Conservation (phyloP, 257 asterid genomes). For the Marsdenia floribunda region DNA sequence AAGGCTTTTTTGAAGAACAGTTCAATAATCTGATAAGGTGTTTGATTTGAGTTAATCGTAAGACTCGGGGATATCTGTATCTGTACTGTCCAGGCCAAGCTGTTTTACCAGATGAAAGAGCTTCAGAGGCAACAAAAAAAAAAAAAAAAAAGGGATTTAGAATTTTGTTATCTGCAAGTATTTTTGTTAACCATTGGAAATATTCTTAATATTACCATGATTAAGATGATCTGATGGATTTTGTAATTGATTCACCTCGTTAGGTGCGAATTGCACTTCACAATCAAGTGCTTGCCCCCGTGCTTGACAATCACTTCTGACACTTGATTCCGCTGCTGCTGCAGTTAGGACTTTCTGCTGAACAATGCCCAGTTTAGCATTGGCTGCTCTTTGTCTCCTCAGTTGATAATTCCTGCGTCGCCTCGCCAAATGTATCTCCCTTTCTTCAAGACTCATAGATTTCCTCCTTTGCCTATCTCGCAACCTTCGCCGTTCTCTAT, state of each 20-base stretch:
- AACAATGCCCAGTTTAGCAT: conserved; percentile 15
- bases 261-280: background rate
- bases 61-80: conserved; percentile 12
- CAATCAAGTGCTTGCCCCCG: background rate
- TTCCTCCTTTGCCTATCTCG: conserved; percentile 37
- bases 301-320: conserved; percentile 8
- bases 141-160: too few relatives aligned
- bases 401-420: conserved; percentile 36
- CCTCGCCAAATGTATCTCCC: conserved; percentile 40
- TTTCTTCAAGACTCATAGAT: conserved; percentile 38
- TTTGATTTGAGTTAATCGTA: conserved; percentile 28
- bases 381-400: conserved; percentile 31
- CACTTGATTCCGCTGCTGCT: background rate
- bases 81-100: conserved; percentile 4
- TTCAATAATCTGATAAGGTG: conserved; percentile 29
- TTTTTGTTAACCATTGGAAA: background rate
- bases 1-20: conserved; percentile 4
- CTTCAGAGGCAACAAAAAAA: too few relatives aligned
- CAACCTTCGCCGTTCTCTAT: conserved; percentile 35
- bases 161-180: background rate
- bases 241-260: background rate
- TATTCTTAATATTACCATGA: background rate
- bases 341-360: background rate
- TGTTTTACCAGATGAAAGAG: conserved; percentile 6
- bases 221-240: background rate